Percentiles rank a stretch among this genome's conserved stretches.
phyloP scores from a whole-genome alignment of 805 yeast species.

The Zygosaccharomyces rouxii region DNA sequence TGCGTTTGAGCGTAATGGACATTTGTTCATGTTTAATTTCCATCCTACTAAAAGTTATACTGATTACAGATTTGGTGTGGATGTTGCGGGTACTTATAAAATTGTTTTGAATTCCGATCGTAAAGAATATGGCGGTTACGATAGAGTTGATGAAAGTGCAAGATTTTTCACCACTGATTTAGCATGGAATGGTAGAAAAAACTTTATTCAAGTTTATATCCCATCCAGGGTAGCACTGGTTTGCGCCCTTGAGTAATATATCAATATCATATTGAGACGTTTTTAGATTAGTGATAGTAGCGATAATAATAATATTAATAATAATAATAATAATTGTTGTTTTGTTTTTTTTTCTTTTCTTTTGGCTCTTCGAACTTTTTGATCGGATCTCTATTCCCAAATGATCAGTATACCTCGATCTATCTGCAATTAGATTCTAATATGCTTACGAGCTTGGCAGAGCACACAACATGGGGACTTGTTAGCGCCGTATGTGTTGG shows the following conservation, averaged over 20 bases:
- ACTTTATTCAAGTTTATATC: conserved; percentile 70
- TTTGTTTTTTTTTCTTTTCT: no score
- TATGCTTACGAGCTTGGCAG: no score
- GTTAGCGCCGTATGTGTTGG: no score
- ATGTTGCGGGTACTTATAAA: conserved; percentile 68
- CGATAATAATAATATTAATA: no score
- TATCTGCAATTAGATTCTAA: no score
- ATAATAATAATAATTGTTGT: no score
- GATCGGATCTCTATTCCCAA: no score
- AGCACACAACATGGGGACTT: no score
- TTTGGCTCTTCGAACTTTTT: no score
- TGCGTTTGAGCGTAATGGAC: conserved; percentile 82
- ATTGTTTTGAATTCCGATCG: conserved; percentile 74
- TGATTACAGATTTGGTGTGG: conserved; percentile 90
- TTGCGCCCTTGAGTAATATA: conserved; percentile 39
- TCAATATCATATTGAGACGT: neutral
- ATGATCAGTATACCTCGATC: no score
- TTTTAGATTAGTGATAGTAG: no score
- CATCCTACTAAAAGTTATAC: conserved; percentile 78
- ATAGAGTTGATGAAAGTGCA: conserved; percentile 53
- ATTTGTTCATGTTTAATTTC: conserved; percentile 83
- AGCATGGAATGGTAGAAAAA: conserved; percentile 73
- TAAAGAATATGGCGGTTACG: conserved; percentile 74
- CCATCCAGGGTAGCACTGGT: conserved; percentile 75
- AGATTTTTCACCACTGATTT: conserved; percentile 68